Base-by-base conservation (phyloP, 2,329 filamentous ascomycete genomes). In the Calonectria multiphialidica region DNA sequence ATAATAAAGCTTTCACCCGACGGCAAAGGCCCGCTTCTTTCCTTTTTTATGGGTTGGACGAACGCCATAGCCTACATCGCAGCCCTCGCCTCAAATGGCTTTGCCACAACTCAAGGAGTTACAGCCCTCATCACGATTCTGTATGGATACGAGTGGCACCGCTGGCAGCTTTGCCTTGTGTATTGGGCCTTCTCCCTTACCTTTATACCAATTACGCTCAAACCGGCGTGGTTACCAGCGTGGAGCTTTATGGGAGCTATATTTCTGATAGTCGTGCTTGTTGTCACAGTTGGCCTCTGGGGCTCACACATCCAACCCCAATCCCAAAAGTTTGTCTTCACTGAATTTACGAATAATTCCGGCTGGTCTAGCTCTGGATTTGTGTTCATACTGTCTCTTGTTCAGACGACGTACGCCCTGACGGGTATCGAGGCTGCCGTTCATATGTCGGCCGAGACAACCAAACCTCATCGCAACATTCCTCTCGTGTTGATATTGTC, bases 21-120 rank as follows among this genome's bases (percentile, higher is more conserved):
- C 8, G 57, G 40, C 3, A 33, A 15, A 4, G 40, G 57, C 5
- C 57, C 40, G 2, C 16, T 45, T 44, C 23, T 62, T 1, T 45
- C 57, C 57, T 62, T 62, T 9, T 62, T 62, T 33, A 44, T 62
- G 57, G 57, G 57, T 7, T 62, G 57, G 57, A 45, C 40, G 8
- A 62, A 62, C 18, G 15, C 40, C 2, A 42, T 62, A 21, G 57
- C 57, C 23, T 62, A 62, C 40, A 33, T 33, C 33, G 37, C 57
- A 33, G 37, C 57, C 10, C 12, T 62, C 10, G 57, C 57, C 5
- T 62, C 57, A 7, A 45, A 45, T 5, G 57, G 57, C 23, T 62
- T 62, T 45, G 37, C 57, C 13, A 45, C 57, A 15, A 62, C 57
- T 5, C 57, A 62, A 33, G 57, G 18, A 9, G 18, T 62, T 3